Evolutionary conservation across 108 stramenopile species (phyloP).

Genomic region (Cyclotella sp.): DNA sequence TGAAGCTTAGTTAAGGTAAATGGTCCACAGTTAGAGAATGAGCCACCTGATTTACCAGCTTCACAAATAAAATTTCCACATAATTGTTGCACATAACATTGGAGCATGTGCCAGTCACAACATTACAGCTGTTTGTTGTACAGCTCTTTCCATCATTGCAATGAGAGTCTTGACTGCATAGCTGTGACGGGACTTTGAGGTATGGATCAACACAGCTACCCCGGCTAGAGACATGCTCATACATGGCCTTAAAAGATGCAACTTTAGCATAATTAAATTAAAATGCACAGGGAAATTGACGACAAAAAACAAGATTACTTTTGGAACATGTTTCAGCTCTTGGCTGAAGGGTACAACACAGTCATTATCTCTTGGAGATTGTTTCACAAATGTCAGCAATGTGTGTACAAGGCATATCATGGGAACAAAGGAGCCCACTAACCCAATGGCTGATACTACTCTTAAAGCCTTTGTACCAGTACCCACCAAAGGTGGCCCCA

Average conservation of each 20-base stretch:
- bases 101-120: neutral
- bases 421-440: no score
- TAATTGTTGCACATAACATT: neutral
- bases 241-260: neutral
- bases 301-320: neutral
- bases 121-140: neutral
- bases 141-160: constrained; percentile 5
- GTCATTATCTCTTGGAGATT: neutral
- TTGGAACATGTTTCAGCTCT: constrained; percentile 9
- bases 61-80: constrained; percentile 25
- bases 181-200: neutral
- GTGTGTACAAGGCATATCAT: no score
- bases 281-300: no score
- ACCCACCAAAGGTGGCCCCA: neutral
- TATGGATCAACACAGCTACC: constrained; percentile 3
- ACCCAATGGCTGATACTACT: neutral
- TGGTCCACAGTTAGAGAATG: constrained; percentile 7
- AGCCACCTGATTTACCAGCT: neutral
- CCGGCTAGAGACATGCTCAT: neutral
- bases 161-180: constrained; percentile 2
- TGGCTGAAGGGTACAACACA: neutral
- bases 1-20: neutral
- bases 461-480: neutral
- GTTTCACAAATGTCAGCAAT: no score
- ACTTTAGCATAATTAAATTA: no score